Evolutionary conservation across 495 filamentous ascomycete species (phyloP).

Genomic region (Neurospora sp.): DNA sequence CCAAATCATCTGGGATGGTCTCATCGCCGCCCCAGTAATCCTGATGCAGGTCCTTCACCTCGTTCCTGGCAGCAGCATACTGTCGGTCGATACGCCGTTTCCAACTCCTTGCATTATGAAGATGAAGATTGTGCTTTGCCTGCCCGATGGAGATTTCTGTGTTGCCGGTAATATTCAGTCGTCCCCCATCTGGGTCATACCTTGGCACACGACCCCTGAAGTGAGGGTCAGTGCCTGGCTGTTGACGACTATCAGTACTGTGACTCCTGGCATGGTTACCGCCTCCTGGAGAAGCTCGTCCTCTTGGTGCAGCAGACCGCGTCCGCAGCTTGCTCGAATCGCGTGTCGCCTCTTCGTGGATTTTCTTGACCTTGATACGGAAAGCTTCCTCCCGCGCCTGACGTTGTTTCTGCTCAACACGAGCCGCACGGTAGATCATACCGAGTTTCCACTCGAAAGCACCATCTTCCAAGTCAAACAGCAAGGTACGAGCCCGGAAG

Average conservation of each 20-base stretch:
- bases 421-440: slow-evolving; percentile 78
- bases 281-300: slow-evolving; percentile 25
- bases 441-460: slow-evolving; percentile 96
- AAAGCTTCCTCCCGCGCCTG: slow-evolving; percentile 87
- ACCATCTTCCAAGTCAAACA: slow-evolving; percentile 91
- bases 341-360: slow-evolving; percentile 54
- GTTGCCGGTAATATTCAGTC: slow-evolving; percentile 53
- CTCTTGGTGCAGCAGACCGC: slow-evolving; percentile 39
- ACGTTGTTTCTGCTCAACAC: slow-evolving; percentile 81
- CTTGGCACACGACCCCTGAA: slow-evolving; percentile 28
- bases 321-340: slow-evolving; percentile 35
- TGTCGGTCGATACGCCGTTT: slow-evolving; percentile 79
- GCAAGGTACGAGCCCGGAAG: slow-evolving; percentile 64
- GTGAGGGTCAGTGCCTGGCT: slow-evolving; percentile 18
- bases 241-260: slow-evolving; percentile 38
- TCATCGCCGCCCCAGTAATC: slow-evolving; percentile 80
- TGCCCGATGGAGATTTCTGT: slow-evolving; percentile 61
- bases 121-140: slow-evolving; percentile 63
- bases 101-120: slow-evolving; percentile 83
- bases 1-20: slow-evolving; percentile 57
- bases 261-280: slow-evolving; percentile 38
- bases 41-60: slow-evolving; percentile 68
- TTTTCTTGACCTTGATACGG: slow-evolving; percentile 71
- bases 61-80: slow-evolving; percentile 55
- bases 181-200: slow-evolving; percentile 71